phyloP scores from a whole-genome alignment of 2,329 filamentous ascomycete species.

The Trichoderma atrobrunneum region DNA sequence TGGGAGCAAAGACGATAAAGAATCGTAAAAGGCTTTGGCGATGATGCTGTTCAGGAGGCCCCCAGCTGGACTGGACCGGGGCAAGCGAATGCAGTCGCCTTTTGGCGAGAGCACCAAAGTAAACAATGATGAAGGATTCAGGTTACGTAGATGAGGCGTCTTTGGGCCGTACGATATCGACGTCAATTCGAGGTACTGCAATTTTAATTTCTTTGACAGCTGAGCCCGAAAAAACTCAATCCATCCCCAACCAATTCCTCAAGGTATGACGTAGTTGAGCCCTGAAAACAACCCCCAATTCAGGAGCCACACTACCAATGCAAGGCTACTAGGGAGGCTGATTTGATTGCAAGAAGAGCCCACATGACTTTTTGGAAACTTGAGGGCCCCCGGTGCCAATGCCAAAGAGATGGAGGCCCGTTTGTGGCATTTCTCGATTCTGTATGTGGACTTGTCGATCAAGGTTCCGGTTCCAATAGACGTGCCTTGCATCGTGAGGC shows the following conservation, averaged over 20 bases:
- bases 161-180: not conserved
- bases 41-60: not conserved
- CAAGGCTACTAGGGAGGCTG: slow-evolving; percentile 8
- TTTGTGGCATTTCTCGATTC: not conserved
- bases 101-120: not conserved
- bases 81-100: not conserved
- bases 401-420: not conserved
- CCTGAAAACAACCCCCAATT: not conserved
- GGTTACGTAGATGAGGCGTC: not conserved
- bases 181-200: not conserved
- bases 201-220: not conserved
- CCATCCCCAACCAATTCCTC: not conserved
- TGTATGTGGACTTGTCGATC: not conserved
- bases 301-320: not conserved
- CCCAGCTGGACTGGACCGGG: not conserved
- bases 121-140: not conserved
- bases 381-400: not conserved
- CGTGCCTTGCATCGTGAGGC: not conserved
- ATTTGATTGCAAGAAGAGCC: not conserved
- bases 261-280: slow-evolving; percentile 8
- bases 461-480: not conserved
- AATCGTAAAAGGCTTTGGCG: not conserved
- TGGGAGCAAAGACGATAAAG: not conserved
- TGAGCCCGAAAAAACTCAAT: not conserved
- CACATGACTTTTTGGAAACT: not conserved